phyloP scores from a whole-genome alignment of 2,329 filamentous ascomycete species.

The Alternaria gansuensis region DNA sequence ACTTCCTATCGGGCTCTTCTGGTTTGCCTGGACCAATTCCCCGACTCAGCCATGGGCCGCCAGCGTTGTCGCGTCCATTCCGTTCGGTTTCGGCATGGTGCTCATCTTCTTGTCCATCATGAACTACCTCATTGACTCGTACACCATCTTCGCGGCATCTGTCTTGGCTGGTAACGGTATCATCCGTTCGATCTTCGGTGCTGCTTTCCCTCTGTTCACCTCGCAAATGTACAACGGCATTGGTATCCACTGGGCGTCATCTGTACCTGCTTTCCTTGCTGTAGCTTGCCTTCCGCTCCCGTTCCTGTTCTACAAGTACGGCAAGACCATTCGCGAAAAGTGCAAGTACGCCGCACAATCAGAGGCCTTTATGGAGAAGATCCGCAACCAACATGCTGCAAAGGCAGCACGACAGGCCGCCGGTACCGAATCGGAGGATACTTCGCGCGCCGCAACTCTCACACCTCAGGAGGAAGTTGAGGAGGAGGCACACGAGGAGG shows the following conservation, averaged over 20 bases:
- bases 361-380: constrained; percentile 65
- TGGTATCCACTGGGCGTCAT: constrained; percentile 77
- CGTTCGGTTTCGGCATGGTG: constrained; percentile 68
- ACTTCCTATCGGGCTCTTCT: constrained; percentile 63
- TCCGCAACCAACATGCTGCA: constrained; percentile 50
- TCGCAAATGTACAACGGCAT: constrained; percentile 64
- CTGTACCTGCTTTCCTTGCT: constrained; percentile 77
- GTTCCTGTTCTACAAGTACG: constrained; percentile 79
- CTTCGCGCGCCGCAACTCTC: constrained; percentile 38
- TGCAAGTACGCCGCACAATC: constrained; percentile 77
- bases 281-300: constrained; percentile 77
- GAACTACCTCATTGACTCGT: constrained; percentile 57
- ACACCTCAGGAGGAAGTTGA: constrained; percentile 42
- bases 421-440: constrained; percentile 29
- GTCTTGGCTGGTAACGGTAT: constrained; percentile 81
- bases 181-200: constrained; percentile 78
- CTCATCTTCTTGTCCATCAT: constrained; percentile 68
- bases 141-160: constrained; percentile 79
- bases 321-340: constrained; percentile 67
- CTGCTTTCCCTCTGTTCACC: constrained; percentile 81
- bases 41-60: constrained; percentile 66
- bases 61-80: constrained; percentile 60
- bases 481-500: constrained; percentile 38
- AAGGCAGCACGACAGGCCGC: constrained; percentile 23
- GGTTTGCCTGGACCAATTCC: constrained; percentile 58